Conservation (phyloP, 495 filamentous ascomycete species). For the Lepidopterella palustris region DNA sequence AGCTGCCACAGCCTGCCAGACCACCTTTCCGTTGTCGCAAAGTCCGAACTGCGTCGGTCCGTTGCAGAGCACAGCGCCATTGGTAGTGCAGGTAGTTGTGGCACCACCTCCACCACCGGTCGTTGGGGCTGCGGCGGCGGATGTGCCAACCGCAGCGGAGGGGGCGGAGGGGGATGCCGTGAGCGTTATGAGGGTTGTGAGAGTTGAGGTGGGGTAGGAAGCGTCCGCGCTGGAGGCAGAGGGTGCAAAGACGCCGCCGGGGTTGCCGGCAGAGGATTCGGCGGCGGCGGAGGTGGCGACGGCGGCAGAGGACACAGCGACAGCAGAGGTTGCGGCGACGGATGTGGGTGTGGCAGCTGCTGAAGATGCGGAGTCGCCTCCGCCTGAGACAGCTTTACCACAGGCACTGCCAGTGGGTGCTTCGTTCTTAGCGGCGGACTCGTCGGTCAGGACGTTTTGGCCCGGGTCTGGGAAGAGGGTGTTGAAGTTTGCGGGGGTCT, state of each 20-base stretch:
- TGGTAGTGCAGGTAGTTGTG: constrained; percentile 7
- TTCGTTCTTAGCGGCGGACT: neutral
- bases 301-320: neutral
- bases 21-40: constrained; percentile 22
- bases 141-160: neutral
- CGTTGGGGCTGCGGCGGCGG: constrained; percentile 5
- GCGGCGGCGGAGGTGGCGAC: neutral
- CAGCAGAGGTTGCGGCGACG: neutral
- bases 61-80: constrained; percentile 22
- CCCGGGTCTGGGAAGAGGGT: constrained; percentile 27
- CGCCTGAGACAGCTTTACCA: constrained; percentile 9
- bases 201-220: neutral
- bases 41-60: constrained; percentile 23
- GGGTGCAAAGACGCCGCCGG: constrained; percentile 26
- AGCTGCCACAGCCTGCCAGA: constrained; percentile 26
- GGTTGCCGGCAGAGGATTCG: constrained; percentile 6
- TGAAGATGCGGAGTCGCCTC: neutral
- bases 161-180: neutral
- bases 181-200: constrained; percentile 1
- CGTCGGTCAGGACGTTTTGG: constrained; percentile 4
- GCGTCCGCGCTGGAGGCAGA: constrained; percentile 8
- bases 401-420: constrained; percentile 16
- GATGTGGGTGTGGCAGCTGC: neutral
- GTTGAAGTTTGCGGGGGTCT: constrained; percentile 3
- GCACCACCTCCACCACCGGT: neutral